phyloP scores from a whole-genome alignment of 106 monocot species.

The Acorus gramineus region DNA sequence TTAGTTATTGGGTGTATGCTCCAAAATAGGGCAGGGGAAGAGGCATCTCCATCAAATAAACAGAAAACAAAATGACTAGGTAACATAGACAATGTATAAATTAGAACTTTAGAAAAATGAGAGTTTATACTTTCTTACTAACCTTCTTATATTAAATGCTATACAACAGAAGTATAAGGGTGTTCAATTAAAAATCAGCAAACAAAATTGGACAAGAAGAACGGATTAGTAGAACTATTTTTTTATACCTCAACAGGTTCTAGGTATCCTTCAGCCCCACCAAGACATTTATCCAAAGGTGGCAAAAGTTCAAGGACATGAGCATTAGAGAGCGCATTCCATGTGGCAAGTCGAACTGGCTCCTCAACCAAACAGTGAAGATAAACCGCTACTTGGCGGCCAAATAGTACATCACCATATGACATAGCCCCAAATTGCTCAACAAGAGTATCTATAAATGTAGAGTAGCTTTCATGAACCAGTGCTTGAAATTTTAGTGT shows the following conservation, averaged over 20 bases:
- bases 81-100: too few relatives aligned
- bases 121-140: too few relatives aligned
- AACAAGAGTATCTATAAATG: constrained; percentile 70
- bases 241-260: constrained; percentile 67
- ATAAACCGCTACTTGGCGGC: constrained; percentile 77
- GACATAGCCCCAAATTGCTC: constrained; percentile 93
- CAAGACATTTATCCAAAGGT: constrained; percentile 47
- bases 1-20: too few relatives aligned
- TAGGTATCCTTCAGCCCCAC: constrained; percentile 57
- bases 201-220: too few relatives aligned
- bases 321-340: constrained; percentile 71
- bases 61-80: too few relatives aligned
- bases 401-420: constrained; percentile 79
- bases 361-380: constrained; percentile 54
- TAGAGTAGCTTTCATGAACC: constrained; percentile 69
- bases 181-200: too few relatives aligned
- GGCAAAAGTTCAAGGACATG: constrained; percentile 74
- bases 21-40: too few relatives aligned
- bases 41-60: too few relatives aligned
- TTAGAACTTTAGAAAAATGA: too few relatives aligned
- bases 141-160: too few relatives aligned
- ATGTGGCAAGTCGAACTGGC: constrained; percentile 51
- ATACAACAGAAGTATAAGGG: too few relatives aligned
- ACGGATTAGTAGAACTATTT: background rate
- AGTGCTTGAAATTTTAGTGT: constrained; percentile 23